These are phyloP conservation scores for Starmera stellimalicola DNA, from an alignment of 1,139 yeast species.

Conservation along the genomic window DNA sequence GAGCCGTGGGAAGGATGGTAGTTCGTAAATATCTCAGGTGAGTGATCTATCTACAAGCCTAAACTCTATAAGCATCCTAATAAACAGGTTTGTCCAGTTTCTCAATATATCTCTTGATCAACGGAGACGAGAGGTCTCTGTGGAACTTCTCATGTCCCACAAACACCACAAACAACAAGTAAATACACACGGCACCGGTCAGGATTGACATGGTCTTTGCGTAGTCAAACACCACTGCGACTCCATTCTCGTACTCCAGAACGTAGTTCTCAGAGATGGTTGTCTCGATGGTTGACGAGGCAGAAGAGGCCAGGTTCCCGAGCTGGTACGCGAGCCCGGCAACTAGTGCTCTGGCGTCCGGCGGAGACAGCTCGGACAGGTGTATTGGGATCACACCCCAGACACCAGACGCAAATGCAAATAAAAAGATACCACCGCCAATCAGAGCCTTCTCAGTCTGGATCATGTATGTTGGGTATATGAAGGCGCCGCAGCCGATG, in stretches of 20 bases:
- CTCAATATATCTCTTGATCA: slow-evolving; percentile 9
- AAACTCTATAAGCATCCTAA: too few relatives aligned
- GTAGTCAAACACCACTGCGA: slow-evolving; percentile 18
- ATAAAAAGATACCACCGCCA: slow-evolving; percentile 76
- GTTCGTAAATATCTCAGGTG: too few relatives aligned
- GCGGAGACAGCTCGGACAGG: slow-evolving; percentile 45
- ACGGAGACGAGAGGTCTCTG: slow-evolving; percentile 16
- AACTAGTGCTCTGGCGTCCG: slow-evolving; percentile 42
- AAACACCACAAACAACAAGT: slow-evolving; percentile 30
- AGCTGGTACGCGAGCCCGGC: slow-evolving; percentile 47
- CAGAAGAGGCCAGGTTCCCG: slow-evolving; percentile 50
- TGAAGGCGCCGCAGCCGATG: slow-evolving; percentile 39
- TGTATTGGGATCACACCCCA: slow-evolving; percentile 50
- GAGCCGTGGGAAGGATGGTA: too few relatives aligned
- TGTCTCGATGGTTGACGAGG: slow-evolving; percentile 48
- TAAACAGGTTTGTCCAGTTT: too few relatives aligned
- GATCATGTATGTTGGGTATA: slow-evolving; percentile 43
- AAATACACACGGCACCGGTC: slow-evolving; percentile 43
- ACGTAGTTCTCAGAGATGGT: slow-evolving; percentile 29
- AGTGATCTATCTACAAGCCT: too few relatives aligned
- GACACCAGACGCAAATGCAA: slow-evolving; percentile 58
- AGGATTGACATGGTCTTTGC: slow-evolving; percentile 46
- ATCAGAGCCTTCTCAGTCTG: slow-evolving; percentile 36
- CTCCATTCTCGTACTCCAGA: not conserved
- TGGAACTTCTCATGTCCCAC: slow-evolving; percentile 41